Conservation (phyloP, 2,329 filamentous ascomycete species). For the Aureobasidium melanogenum region DNA sequence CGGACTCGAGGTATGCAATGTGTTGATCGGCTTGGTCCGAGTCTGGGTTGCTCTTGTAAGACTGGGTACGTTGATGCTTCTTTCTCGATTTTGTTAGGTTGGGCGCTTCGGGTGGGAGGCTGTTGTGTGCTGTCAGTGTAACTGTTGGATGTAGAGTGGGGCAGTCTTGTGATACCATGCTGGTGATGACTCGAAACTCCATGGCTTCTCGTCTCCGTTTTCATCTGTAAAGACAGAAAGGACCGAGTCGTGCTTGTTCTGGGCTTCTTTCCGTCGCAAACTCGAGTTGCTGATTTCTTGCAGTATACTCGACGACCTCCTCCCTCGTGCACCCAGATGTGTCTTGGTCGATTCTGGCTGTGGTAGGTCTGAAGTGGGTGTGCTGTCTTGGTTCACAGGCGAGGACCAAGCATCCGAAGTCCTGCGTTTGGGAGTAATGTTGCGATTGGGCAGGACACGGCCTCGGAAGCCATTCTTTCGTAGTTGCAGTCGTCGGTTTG, state of each 20-base stretch:
- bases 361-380: slow-evolving; percentile 15
- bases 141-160: slow-evolving; percentile 12
- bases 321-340: neutral
- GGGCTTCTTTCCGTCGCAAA: slow-evolving; percentile 15
- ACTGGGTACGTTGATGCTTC: slow-evolving; percentile 9
- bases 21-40: slow-evolving; percentile 36
- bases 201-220: slow-evolving; percentile 16
- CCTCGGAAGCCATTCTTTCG: slow-evolving; percentile 28
- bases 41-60: slow-evolving; percentile 18
- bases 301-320: slow-evolving; percentile 12
- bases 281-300: slow-evolving; percentile 17
- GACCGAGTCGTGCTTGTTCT: slow-evolving; percentile 13
- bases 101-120: slow-evolving; percentile 12
- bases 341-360: slow-evolving; percentile 13
- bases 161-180: slow-evolving; percentile 12
- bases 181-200: slow-evolving; percentile 11
- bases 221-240: slow-evolving; percentile 22
- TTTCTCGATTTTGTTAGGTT: slow-evolving; percentile 10
- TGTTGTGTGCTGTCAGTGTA: slow-evolving; percentile 7
- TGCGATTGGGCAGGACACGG: slow-evolving; percentile 21
- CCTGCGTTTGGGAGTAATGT: slow-evolving; percentile 23
- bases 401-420: slow-evolving; percentile 16
- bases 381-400: slow-evolving; percentile 16
- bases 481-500: slow-evolving; percentile 24
- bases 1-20: slow-evolving; percentile 41